A percentile compares a stretch with the other conserved stretches of the same genome.
These are phyloP conservation scores for Plasmodium gonderi DNA, from an alignment of 169 alveolate species.

Conservation along the genomic window DNA sequence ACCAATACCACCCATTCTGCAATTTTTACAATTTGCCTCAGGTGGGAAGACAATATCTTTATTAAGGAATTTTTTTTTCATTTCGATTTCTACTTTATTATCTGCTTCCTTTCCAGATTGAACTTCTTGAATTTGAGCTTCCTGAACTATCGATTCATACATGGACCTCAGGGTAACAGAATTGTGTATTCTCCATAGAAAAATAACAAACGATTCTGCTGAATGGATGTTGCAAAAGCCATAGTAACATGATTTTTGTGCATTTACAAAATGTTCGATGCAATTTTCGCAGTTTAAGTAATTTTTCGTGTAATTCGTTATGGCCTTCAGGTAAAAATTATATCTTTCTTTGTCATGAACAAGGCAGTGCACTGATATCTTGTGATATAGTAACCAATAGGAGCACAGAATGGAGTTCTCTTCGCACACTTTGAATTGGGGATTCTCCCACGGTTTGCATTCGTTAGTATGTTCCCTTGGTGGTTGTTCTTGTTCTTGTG, in stretches of 20 bases:
- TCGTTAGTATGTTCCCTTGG: not conserved
- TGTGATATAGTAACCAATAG: conserved; percentile 47
- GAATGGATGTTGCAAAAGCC: conserved; percentile 64
- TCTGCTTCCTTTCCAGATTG: not conserved
- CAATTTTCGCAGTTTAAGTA: conserved; percentile 54
- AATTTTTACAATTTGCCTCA: conserved; percentile 14
- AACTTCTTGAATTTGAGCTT: not conserved
- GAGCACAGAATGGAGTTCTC: conserved; percentile 33
- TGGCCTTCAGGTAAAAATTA: not conserved
- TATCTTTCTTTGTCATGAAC: conserved; percentile 22
- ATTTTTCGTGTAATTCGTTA: conserved; percentile 36
- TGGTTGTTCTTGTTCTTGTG: too few species aligned
- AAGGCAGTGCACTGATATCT: conserved; percentile 38
- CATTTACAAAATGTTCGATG: conserved; percentile 33
- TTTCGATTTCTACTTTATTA: not conserved
- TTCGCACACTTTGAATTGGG: conserved; percentile 26
- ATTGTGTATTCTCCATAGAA: conserved; percentile 69
- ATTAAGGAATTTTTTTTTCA: not conserved
- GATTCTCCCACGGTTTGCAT: not conserved
- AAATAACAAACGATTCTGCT: conserved; percentile 52
- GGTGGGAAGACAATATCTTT: conserved; percentile 57
- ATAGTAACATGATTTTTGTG: conserved; percentile 44
- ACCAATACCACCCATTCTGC: conserved; percentile 46
- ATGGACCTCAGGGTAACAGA: conserved; percentile 41
- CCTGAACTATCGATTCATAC: conserved; percentile 22